Base-by-base conservation (phyloP, 495 filamentous ascomycete species). In the Aspergillus heteromorphus region DNA sequence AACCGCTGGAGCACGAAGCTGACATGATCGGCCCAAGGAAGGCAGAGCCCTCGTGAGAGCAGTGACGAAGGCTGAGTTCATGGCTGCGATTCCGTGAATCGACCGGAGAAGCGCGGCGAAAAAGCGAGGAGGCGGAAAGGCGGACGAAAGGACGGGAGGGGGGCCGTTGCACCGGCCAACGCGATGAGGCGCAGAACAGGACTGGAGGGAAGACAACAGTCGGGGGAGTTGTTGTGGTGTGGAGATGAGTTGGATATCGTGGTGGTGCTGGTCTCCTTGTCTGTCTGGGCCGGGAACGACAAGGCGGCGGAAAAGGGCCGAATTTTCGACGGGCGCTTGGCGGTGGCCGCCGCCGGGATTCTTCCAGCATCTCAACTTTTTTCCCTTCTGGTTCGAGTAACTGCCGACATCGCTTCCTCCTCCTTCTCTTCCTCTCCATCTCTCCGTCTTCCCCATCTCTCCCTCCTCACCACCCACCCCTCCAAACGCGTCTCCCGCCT, bases 301-400 rank as follows among this genome's bases (percentile, higher is more conserved):
- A 65, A 60, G 59, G 65, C 66, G 65, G 65, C 62, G 63, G 59
- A 66, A 66, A 61, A 62, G 59, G 65, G 61, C 69, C 71, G 72
- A 72, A 71, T 73, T 72, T 73, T 73, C 72, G 71, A 70, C 59
- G 63, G 65, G 68, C 63, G 64, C 72, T 75, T 75, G 72, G 72
- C 64, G 53, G 23, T 27, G 23, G 23, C 23, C 23, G 23, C 3
- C 23, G 23, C 4, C 23, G 23, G 4, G n/a, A n/a, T n/a, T n/a
- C n/a, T n/a, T 55, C 41, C 21, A 13, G 48, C 69, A 66, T 60
- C 67, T 65, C 55, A 57, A 74, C 69, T 72, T 74, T 74, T 74
- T 74, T 69, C 67, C 61, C 60, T 65, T 59, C 58, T 61, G 51
- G 42, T 58, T 60, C 59, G 54, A 59, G 43, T 59, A 51, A 60